Evolutionary conservation across 2,329 filamentous ascomycete genomes (phyloP), one percentile per base, ranked within the genome.

Genomic region (Capronia coronata): DNA sequence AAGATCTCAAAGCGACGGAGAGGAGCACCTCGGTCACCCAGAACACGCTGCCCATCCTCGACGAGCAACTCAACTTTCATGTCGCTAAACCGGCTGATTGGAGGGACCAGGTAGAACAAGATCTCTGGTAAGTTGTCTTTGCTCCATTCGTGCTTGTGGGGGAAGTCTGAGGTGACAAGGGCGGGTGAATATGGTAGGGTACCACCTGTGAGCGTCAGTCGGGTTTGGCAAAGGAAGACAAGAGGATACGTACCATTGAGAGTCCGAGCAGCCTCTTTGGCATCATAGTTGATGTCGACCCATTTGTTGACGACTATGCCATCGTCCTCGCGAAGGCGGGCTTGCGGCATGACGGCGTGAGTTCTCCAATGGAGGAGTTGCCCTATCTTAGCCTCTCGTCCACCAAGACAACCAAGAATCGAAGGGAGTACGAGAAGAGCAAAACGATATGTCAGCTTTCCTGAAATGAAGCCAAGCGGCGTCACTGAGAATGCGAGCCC

Each of bases 1-100:
- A 67, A 52, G 10, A 64, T 53, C 1, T 55, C 49, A 11, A 65
- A 55, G 1, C 49, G 32, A 2, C 56, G 49, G 5, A 66, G 6
- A 1, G 9, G 25, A 19, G 22, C 14, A 19, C 46, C 39, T 18
- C 41, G 16, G 5, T 22, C 11, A 25, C 29, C 19, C 2, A 14
- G 25, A 35, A 48, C 16, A 7, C 32, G 3, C 9, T 25, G 2
- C 10, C 40, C 40, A 32, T 32, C 21, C 13, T 43, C 40, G 14
- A 29, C 5, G 2, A 23, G 59, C 35, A 19, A n/a, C 2, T 38
- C 21, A 23, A 8, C 25, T 11, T 21, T 14, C 35, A 16, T 13
- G 8, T 11, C 40, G 7, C 16, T 32, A 11, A 8, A 47, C 6
- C 19, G 2, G n/a, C 22, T 43, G 11, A 19, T 3, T 3, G 50